Conservation (phyloP, 225 moss, liverwort and hornwort species). For the Sphagnum tenellum region DNA sequence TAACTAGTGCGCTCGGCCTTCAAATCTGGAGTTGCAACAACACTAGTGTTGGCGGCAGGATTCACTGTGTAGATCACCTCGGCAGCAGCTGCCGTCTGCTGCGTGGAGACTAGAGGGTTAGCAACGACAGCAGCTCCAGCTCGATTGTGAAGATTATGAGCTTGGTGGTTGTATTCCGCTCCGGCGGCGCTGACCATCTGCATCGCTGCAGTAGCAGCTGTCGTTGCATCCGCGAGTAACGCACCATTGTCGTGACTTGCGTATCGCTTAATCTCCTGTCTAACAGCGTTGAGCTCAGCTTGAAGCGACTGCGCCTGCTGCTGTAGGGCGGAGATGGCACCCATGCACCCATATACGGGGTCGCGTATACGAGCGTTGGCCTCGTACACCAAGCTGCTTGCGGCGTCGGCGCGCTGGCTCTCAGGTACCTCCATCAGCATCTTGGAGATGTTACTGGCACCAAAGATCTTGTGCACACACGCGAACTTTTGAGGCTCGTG, state of each 20-base stretch:
- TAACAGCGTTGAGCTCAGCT: constrained; percentile 23
- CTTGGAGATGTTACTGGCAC: constrained; percentile 51
- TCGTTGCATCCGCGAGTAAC: constrained; percentile 1
- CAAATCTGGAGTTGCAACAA: constrained; percentile 32
- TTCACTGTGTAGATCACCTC: constrained; percentile 18
- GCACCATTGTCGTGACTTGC: constrained; percentile 15
- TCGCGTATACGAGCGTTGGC: constrained; percentile 44
- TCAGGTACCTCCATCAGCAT: constrained; percentile 52
- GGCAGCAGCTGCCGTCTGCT: constrained; percentile 9
- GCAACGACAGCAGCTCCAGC: constrained; percentile 1
- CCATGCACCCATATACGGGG: constrained; percentile 47
- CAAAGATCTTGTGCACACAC: constrained; percentile 47
- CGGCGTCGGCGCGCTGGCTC: constrained; percentile 42
- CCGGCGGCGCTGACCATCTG: constrained; percentile 12
- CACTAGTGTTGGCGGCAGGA: constrained; percentile 16
- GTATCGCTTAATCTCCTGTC: constrained; percentile 29
- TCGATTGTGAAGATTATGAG: constrained; percentile 21
- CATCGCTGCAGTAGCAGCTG: not conserved
- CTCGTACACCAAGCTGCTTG: constrained; percentile 47
- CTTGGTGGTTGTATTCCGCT: constrained; percentile 1
- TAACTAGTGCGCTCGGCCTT: constrained; percentile 25
- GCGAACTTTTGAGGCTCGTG: constrained; percentile 54
- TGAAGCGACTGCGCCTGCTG: constrained; percentile 38
- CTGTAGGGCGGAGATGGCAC: constrained; percentile 42
- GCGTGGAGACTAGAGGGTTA: constrained; percentile 11